Percentiles rank a stretch among this genome's conserved stretches.
Conservation (phyloP, 1,139 yeast species). For the Komagataea norvegica region DNA sequence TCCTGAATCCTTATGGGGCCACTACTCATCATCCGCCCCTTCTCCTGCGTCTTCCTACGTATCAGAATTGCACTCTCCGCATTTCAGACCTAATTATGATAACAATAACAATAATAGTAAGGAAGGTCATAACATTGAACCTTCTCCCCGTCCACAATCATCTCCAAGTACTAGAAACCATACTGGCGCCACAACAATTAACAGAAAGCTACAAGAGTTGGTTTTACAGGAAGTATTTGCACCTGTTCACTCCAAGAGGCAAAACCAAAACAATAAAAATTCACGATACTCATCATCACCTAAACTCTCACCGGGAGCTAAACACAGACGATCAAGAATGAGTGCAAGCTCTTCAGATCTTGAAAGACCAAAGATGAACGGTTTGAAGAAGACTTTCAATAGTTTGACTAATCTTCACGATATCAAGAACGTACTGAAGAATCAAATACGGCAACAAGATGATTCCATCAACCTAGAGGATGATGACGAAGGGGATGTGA, state of each 20-base stretch:
- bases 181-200: constrained; percentile 61
- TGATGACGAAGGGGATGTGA: constrained; percentile 4
- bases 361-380: constrained; percentile 18
- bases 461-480: not conserved
- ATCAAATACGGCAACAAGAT: not conserved
- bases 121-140: not conserved
- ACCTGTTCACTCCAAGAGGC: constrained; percentile 32
- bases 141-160: constrained; percentile 3
- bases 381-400: not conserved
- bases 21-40: constrained; percentile 9
- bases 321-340: constrained; percentile 5
- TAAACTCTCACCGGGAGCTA: constrained; percentile 5
- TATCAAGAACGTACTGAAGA: not conserved
- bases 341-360: constrained; percentile 24
- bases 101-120: no score
- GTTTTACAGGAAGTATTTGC: constrained; percentile 70
- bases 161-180: constrained; percentile 23
- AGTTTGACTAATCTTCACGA: constrained; percentile 7
- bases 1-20: constrained; percentile 43
- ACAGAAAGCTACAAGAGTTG: constrained; percentile 58
- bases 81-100: no score
- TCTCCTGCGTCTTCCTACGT: constrained; percentile 32
- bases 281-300: constrained; percentile 19
- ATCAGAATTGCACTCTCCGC: constrained; percentile 18
- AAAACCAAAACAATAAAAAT: constrained; percentile 3